Conservation (phyloP, 305 asterid genomes). For the Fraxinus velutina region DNA sequence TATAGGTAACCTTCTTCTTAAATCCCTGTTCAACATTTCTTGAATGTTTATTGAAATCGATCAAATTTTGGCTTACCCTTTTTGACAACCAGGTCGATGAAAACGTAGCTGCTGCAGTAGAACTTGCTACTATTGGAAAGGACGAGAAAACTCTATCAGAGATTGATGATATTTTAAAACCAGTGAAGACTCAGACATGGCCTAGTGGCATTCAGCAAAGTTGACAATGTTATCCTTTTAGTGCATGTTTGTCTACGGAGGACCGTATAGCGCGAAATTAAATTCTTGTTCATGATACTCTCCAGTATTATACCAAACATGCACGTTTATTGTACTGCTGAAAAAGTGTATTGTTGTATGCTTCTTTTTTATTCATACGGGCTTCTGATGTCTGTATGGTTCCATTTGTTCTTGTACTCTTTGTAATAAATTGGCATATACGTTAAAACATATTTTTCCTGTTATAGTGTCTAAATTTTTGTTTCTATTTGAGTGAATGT, state of each 20-base stretch:
- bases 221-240: constrained; percentile 21
- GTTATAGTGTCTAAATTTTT: background rate
- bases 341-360: background rate
- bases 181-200: constrained; percentile 88
- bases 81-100: constrained; percentile 55
- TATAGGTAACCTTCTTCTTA: background rate
- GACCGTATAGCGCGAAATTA: background rate
- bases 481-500: background rate
- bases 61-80: constrained; percentile 8
- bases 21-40: background rate
- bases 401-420: background rate
- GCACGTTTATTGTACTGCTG: background rate
- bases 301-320: background rate
- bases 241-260: background rate
- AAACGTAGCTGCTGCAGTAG: constrained; percentile 72
- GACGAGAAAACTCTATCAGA: constrained; percentile 44
- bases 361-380: background rate
- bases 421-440: background rate
- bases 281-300: background rate
- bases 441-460: too few species aligned
- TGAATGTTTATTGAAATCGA: background rate
- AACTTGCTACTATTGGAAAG: constrained; percentile 47
- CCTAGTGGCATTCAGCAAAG: constrained; percentile 69
- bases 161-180: constrained; percentile 51
- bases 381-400: background rate